Evolutionary conservation across 176 grass and related monocot species (phyloP).

Genomic region (Guadua angustifolia): DNA sequence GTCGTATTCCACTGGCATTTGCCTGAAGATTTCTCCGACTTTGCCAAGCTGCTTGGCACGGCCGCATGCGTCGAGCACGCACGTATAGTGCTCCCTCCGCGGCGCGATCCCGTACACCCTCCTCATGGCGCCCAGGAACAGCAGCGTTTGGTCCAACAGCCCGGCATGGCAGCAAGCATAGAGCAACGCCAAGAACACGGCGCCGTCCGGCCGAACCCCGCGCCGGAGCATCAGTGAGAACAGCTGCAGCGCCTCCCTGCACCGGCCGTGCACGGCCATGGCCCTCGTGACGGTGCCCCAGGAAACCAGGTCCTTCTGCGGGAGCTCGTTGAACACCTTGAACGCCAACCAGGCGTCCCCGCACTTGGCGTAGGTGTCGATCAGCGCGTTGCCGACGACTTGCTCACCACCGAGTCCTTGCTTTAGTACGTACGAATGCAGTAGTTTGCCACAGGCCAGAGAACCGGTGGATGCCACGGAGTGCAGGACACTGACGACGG

Average conservation of each 20-base stretch:
- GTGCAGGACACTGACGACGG: conserved; percentile 51
- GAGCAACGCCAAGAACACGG: conserved; percentile 60
- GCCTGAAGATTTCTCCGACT: conserved; percentile 22
- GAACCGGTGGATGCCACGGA: conserved; percentile 39
- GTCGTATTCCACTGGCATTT: conserved; percentile 35
- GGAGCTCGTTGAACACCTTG: conserved; percentile 46
- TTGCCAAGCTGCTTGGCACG: conserved; percentile 42
- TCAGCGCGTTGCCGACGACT: conserved; percentile 54
- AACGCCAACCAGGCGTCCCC: conserved; percentile 49
- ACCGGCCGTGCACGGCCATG: conserved; percentile 58
- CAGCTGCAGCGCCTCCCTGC: conserved; percentile 50
- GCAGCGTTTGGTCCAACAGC: conserved; percentile 34
- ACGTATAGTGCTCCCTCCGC: conserved; percentile 54
- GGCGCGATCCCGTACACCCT: conserved; percentile 49
- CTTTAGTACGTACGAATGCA: conserved; percentile 50
- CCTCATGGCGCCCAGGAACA: conserved; percentile 51
- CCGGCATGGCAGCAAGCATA: conserved; percentile 57
- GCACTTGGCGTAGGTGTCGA: conserved; percentile 60
- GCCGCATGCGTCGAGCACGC: conserved; percentile 60
- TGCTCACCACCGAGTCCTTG: conserved; percentile 23
- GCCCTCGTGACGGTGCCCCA: conserved; percentile 56
- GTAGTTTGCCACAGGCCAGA: conserved; percentile 28
- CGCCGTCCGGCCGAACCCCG: conserved; percentile 50
- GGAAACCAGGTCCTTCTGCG: conserved; percentile 53
- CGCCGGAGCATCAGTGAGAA: conserved; percentile 55